Evolutionary conservation across 179 eudicot genomes (phyloP), one percentile per base, ranked within the genome.

Genomic region (Carnegiea gigantea): DNA sequence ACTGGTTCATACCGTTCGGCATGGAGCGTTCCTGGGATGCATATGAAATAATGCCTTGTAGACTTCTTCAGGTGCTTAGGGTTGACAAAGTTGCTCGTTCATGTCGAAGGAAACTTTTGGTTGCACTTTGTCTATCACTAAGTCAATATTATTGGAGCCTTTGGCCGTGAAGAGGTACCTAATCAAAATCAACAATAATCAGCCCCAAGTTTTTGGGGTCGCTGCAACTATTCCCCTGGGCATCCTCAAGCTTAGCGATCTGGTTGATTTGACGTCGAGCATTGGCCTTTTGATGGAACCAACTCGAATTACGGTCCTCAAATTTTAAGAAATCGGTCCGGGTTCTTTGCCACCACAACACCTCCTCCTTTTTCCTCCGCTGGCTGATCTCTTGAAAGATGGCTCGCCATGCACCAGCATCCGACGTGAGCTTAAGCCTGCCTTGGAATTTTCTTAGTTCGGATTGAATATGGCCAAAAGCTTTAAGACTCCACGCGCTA

Each of bases 191-290:
- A 9, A 23, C 11, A 0, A 62, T 23, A 7, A 62, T 62, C 11
- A 15, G 9, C 68, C 4, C 68, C 1, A 62, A 4, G 1, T 7
- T 9, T 0, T 62, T 9, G 0, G 24, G 0, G 24, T 9, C 68
- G 0, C 0, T 60, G 3, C 2, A 0, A 9, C 0, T 1, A 21
- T 60, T 9, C 4, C n/a, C n/a, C 1, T 20, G 0, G 0, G 15
- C 9, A 0, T 60, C 6, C 4, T 5, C 1, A 3, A 60, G n/a
- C 3, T 8, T 21, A 3, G 23, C 1, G 10, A 60, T 20, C 3
- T 2, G 6, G 20, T 70, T 70, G 20, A 5, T 24, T 9, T 4
- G 2, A 12, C 12, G 40, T 10, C 73, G 38, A 18, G 9, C n/a
- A 36, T 33, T 70, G 17, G 73, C 73, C 21, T 10, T 70, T 4